Conservation (phyloP, 2,329 filamentous ascomycete species). For the Fusarium sp. region DNA sequence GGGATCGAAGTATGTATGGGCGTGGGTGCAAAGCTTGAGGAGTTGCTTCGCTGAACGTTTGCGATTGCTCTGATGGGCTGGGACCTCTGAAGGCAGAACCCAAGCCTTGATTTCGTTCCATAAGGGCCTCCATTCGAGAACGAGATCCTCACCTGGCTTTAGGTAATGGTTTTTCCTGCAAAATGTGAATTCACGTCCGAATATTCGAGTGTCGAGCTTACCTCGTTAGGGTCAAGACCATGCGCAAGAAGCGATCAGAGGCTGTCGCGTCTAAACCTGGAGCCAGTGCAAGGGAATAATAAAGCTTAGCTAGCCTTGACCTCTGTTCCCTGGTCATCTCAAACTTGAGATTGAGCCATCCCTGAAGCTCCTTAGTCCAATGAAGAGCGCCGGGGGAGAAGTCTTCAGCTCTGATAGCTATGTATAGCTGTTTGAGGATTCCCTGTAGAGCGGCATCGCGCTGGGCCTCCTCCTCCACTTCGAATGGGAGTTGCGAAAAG, state of each 20-base stretch:
- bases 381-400: constrained; percentile 94
- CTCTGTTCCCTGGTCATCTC: constrained; percentile 89
- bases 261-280: constrained; percentile 86
- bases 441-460: constrained; percentile 83
- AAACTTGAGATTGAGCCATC: constrained; percentile 97
- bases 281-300: constrained; percentile 92
- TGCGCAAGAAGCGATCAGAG: constrained; percentile 92
- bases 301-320: constrained; percentile 86
- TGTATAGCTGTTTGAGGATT: constrained; percentile 94
- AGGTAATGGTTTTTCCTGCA: constrained; percentile 93
- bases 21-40: constrained; percentile 89
- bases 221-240: constrained; percentile 97
- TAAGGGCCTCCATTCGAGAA: constrained; percentile 90
- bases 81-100: constrained; percentile 86
- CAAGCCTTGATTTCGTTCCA: constrained; percentile 94
- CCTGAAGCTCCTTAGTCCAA: constrained; percentile 95
- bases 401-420: constrained; percentile 90
- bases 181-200: constrained; percentile 21
- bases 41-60: constrained; percentile 73
- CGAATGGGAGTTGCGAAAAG: constrained; percentile 88
- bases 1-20: constrained; percentile 93
- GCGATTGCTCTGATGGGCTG: constrained; percentile 69
- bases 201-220: constrained; percentile 58
- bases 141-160: constrained; percentile 88
- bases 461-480: constrained; percentile 82